Conservation (phyloP, 352 stramenopile genomes). For the Phytophthora brassicae region DNA sequence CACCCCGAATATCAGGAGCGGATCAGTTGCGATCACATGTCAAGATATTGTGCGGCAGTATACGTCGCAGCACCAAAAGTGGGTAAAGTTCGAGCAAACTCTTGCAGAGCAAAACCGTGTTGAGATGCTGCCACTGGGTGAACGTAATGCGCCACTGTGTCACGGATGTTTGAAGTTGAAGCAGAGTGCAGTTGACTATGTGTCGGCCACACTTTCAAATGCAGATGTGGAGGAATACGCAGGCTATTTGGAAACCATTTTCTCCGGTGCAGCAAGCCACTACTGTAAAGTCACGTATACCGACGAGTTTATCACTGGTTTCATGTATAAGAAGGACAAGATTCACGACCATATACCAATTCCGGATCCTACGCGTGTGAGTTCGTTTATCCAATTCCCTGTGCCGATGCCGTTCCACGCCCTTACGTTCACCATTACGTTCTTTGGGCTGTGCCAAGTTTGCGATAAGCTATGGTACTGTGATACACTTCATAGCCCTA, state of each 20-base stretch:
- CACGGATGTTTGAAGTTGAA: conserved; percentile 83
- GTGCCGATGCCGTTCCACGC: conserved; percentile 89
- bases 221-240: conserved; percentile 63
- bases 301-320: conserved; percentile 85
- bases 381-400: conserved; percentile 88
- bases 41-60: conserved; percentile 83
- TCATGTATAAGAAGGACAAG: conserved; percentile 92
- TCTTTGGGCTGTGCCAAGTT: conserved; percentile 82
- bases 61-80: conserved; percentile 66
- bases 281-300: conserved; percentile 86
- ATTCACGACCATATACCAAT: conserved; percentile 90
- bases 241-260: conserved; percentile 85
- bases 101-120: conserved; percentile 80
- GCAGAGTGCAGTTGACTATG: conserved; percentile 75
- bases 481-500: conserved; percentile 78
- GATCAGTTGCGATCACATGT: conserved; percentile 54
- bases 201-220: conserved; percentile 60
- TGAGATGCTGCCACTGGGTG: conserved; percentile 80
- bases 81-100: conserved; percentile 73
- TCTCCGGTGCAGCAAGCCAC: conserved; percentile 75
- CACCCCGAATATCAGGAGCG: conserved; percentile 70
- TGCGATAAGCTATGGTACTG: conserved; percentile 90
- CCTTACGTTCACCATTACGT: conserved; percentile 85
- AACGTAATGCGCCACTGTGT: conserved; percentile 79
- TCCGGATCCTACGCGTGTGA: conserved; percentile 80